phyloP scores from a whole-genome alignment of 306 rosid genomes.

The Quercus wislizeni region DNA sequence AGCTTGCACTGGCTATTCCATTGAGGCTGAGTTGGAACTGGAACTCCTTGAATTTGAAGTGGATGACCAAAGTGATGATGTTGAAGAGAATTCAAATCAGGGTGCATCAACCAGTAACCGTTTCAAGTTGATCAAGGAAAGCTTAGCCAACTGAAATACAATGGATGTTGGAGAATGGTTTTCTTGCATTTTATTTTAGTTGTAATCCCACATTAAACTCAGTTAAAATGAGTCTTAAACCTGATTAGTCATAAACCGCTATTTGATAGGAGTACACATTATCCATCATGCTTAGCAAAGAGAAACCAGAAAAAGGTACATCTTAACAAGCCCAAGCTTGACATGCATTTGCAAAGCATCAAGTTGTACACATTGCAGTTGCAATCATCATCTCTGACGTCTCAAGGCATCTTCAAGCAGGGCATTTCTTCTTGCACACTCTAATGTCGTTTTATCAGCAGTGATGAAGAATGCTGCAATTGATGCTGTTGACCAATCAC shows the following conservation, averaged over 20 bases:
- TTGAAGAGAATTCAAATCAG: no score
- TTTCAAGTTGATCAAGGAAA: no score
- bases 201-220: slow-evolving; percentile 6
- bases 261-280: neutral
- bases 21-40: no score
- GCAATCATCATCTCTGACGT: slow-evolving; percentile 33
- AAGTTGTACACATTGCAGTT: neutral
- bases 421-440: slow-evolving; percentile 83
- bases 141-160: no score
- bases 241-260: neutral
- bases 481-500: slow-evolving; percentile 61
- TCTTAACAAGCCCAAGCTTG: slow-evolving; percentile 10
- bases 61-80: no score
- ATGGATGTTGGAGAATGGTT: no score
- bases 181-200: no score
- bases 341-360: neutral
- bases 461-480: slow-evolving; percentile 76
- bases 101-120: no score
- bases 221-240: neutral
- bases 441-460: slow-evolving; percentile 80
- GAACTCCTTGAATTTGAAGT: no score
- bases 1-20: no score
- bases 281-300: slow-evolving; percentile 9
- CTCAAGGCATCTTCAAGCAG: slow-evolving; percentile 60
- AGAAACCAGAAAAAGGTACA: neutral